Evolutionary conservation across 805 yeast species (phyloP), one percentile per base, ranked within the genome.

Genomic region (Candida saitoana): DNA sequence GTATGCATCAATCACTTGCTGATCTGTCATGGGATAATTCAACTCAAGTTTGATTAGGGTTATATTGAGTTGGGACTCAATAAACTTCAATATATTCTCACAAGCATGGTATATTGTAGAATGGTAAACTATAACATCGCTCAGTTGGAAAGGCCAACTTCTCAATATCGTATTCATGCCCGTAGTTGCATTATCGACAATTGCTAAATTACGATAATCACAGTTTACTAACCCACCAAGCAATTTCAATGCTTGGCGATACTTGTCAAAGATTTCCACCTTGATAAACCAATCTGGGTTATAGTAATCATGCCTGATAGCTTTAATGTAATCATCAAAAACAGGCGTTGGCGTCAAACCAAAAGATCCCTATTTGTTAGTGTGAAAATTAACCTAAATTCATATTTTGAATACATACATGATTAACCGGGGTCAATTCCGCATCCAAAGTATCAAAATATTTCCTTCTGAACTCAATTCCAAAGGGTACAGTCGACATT

Each of bases 161-260:
- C 86, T 60, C 43, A 82, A 63, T 1, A 82, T 71, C 0, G 78
- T 62, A 54, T 81, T 81, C 36, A 77, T 71, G 3, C 79, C 87
- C 3, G 73, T 60, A 3, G 87, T 79, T 3, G 88, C 84, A 53
- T 82, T 83, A 7, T 68, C 56, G 2, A 76, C 76, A 29, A 82
- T 57, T 0, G 78, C 87, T 35, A 81, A 48, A 51, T 72, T 69
- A 35, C 64, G 62, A 40, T 63, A 60, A 39, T 74, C 76, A 41
- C 77, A 65, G 29, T 74, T 71, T 19, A 82, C 53, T n/a, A 78
- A 38, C 18, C 47, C 48, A 3, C 69, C 57, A 2, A 50, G 24
- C 0, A 74, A 71, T 32, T 63, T 55, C 6, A 79, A 47, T 2
- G 75, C 66, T 6, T 57, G 52, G 3, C 49, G 47, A 48, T 69